Evolutionary conservation across 176 grass and related monocot species (phyloP).

Genomic region (Zoysia japonica): DNA sequence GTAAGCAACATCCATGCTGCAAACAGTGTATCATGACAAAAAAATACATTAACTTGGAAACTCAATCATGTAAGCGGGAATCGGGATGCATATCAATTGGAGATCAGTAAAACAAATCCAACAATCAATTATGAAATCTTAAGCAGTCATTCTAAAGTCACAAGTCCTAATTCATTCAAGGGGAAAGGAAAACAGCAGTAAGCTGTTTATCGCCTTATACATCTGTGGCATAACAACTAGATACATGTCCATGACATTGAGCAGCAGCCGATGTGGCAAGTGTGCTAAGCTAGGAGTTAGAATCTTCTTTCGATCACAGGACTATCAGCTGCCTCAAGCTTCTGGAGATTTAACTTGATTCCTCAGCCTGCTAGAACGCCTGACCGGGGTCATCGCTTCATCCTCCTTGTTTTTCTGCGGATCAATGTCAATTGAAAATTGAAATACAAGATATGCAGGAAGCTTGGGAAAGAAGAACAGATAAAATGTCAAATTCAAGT

Average conservation of each 20-base stretch:
- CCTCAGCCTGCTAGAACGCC: constrained; percentile 79
- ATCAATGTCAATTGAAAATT: not conserved
- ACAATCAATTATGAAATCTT: constrained; percentile 29
- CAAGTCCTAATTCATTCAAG: not conserved
- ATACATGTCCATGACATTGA: constrained; percentile 7
- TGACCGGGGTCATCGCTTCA: constrained; percentile 78
- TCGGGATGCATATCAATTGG: constrained; percentile 8
- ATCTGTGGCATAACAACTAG: constrained; percentile 10
- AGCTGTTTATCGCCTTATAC: constrained; percentile 42
- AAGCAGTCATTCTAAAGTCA: constrained; percentile 12
- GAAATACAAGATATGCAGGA: constrained; percentile 1
- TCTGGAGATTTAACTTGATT: constrained; percentile 54
- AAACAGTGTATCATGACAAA: not conserved
- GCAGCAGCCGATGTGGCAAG: constrained; percentile 8
- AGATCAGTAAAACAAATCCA: constrained; percentile 14
- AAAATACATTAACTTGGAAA: not conserved
- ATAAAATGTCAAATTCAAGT: constrained; percentile 9
- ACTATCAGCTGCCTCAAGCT: constrained; percentile 12
- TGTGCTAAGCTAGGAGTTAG: constrained; percentile 43
- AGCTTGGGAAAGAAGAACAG: not conserved
- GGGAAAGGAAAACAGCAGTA: constrained; percentile 48
- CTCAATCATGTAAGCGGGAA: not conserved
- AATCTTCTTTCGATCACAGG: constrained; percentile 26
- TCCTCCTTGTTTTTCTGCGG: constrained; percentile 60
- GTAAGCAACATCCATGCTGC: not conserved